These are phyloP conservation scores for Raphanus raphanistrum DNA, from an alignment of 345 rosid genomes.

Conservation along the genomic window DNA sequence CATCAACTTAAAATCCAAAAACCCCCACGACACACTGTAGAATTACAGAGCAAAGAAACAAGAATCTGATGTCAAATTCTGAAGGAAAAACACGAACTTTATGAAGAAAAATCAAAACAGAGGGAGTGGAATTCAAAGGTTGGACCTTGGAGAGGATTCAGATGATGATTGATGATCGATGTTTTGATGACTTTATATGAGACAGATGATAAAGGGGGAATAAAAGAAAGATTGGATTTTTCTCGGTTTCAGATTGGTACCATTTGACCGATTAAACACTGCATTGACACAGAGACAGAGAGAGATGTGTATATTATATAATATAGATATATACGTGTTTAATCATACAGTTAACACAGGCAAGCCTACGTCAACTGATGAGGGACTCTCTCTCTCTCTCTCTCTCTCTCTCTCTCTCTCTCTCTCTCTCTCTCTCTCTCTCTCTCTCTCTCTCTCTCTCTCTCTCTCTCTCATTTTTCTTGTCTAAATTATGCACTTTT, in stretches of 20 bases:
- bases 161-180: slow-evolving; percentile 23
- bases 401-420: not conserved
- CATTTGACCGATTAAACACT: slow-evolving; percentile 42
- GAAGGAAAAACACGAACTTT: not conserved
- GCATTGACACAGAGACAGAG: slow-evolving; percentile 26
- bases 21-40: not conserved
- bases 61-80: not conserved
- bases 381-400: not conserved
- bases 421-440: not conserved
- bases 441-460: not conserved
- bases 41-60: not conserved
- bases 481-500: not conserved
- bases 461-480: not conserved
- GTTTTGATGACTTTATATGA: slow-evolving; percentile 1
- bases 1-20: not conserved
- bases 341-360: not conserved
- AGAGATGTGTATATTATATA: not conserved
- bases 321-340: not conserved
- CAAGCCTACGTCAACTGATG: not conserved
- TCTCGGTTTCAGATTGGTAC: slow-evolving; percentile 39
- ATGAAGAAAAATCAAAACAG: slow-evolving; percentile 12
- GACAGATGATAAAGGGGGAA: not conserved
- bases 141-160: slow-evolving; percentile 13
- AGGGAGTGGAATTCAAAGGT: not conserved
- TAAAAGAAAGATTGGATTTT: slow-evolving; percentile 11